Evolutionary conservation across 352 stramenopile species (phyloP).

Genomic region (Halophytophthora batemanensis): DNA sequence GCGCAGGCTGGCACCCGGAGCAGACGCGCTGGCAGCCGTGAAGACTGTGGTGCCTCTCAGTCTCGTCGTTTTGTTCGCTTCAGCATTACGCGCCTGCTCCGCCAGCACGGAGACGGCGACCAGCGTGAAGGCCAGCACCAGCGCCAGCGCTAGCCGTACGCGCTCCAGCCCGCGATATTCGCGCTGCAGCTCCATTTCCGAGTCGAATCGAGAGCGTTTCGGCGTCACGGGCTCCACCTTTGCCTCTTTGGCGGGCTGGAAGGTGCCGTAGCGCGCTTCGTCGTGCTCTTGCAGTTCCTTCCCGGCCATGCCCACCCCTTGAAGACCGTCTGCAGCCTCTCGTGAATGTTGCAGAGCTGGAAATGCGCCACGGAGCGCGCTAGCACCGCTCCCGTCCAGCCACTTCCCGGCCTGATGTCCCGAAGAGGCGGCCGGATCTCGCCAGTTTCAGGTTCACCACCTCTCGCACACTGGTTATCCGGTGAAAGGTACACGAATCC

Average conservation of each 20-base stretch:
- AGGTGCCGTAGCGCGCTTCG: slow-evolving; percentile 8
- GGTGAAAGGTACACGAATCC: no score
- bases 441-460: no score
- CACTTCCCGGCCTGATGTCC: no score
- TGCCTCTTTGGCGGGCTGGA: not conserved
- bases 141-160: not conserved
- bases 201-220: not conserved
- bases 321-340: no score
- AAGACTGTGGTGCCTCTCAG: not conserved
- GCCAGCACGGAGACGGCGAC: slow-evolving; percentile 7
- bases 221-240: not conserved
- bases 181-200: not conserved
- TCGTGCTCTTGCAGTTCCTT: not conserved
- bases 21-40: not conserved
- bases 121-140: slow-evolving; percentile 5
- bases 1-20: not conserved
- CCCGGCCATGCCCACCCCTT: no score
- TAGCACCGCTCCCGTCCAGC: no score
- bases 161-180: not conserved
- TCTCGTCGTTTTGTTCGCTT: not conserved
- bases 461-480: no score
- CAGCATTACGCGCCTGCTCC: not conserved
- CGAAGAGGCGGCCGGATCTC: no score
- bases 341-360: no score
- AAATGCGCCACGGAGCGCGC: no score